Conservation (phyloP, 2,329 filamentous ascomycete genomes). For the Calonectria fujianensis region DNA sequence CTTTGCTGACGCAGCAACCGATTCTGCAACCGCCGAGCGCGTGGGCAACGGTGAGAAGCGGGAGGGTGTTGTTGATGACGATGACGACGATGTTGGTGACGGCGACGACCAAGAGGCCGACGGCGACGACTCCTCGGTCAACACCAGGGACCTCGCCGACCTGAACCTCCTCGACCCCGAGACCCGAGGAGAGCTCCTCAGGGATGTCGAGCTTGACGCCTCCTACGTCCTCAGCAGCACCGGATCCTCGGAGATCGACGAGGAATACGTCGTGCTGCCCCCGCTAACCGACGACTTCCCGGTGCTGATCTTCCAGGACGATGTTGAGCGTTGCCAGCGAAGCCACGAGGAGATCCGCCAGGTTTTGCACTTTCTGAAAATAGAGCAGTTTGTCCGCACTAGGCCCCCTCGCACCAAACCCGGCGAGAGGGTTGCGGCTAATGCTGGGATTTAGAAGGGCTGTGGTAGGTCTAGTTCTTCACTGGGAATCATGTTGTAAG, state of each 20-base stretch:
- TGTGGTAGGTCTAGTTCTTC: background rate
- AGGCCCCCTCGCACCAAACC: background rate
- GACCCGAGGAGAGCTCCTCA: background rate
- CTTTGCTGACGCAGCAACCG: background rate
- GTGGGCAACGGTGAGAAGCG: no score
- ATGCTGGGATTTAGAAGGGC: background rate
- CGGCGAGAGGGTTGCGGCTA: no score
- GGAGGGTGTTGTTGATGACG: background rate
- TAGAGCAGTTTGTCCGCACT: background rate
- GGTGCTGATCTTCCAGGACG: background rate
- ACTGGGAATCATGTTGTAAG: background rate
- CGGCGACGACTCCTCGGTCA: background rate
- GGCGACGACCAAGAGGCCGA: background rate
- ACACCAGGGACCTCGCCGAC: conserved; percentile 4
- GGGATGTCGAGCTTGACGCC: background rate
- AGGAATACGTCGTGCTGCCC: conserved; percentile 9
- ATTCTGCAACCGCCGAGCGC: background rate
- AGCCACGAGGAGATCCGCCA: background rate
- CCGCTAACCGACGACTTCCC: background rate
- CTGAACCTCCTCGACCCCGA: conserved; percentile 1
- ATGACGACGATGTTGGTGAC: background rate
- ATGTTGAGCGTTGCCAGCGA: background rate
- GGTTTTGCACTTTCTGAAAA: background rate
- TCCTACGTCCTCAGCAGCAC: conserved; percentile 12
- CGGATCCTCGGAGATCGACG: background rate